These are phyloP conservation scores for Xylaria sp. DNA, from an alignment of 2,329 filamentous ascomycete genomes.

Conservation along the genomic window DNA sequence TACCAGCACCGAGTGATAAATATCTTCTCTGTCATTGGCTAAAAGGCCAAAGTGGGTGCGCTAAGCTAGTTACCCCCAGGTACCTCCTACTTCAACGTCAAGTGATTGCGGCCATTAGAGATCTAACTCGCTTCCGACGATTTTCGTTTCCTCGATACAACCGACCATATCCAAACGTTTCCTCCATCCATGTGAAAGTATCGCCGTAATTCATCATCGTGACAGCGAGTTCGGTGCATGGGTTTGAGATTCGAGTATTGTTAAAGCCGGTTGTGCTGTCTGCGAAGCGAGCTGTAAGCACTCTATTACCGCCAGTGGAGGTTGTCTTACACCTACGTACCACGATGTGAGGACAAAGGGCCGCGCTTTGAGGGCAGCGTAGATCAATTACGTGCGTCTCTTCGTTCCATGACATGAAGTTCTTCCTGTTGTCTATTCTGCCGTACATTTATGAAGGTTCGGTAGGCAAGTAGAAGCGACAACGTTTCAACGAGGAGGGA, in stretches of 20 bases:
- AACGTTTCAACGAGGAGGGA: constrained; percentile 29
- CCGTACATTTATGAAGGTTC: constrained; percentile 16
- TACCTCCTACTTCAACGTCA: too few species aligned
- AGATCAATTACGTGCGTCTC: background rate
- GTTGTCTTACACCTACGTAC: constrained; percentile 1
- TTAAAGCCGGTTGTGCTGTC: background rate
- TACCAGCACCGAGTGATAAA: constrained; percentile 29
- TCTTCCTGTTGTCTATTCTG: constrained; percentile 15
- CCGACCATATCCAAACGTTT: background rate
- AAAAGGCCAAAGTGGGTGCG: constrained; percentile 1
- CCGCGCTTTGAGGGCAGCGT: background rate
- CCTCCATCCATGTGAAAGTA: background rate
- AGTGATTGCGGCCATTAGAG: too few species aligned
- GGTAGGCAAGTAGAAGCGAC: constrained; percentile 32
- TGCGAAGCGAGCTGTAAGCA: constrained; percentile 8
- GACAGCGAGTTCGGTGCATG: background rate
- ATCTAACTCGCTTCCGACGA: background rate
- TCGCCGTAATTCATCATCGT: background rate
- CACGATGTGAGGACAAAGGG: background rate
- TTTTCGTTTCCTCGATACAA: background rate
- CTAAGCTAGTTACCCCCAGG: background rate
- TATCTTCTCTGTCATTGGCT: constrained; percentile 44
- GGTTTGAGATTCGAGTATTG: background rate
- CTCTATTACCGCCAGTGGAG: background rate
- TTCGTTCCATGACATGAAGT: constrained; percentile 9